Base-by-base conservation (phyloP, 352 stramenopile genomes). In the Pythium pyrilobum region DNA sequence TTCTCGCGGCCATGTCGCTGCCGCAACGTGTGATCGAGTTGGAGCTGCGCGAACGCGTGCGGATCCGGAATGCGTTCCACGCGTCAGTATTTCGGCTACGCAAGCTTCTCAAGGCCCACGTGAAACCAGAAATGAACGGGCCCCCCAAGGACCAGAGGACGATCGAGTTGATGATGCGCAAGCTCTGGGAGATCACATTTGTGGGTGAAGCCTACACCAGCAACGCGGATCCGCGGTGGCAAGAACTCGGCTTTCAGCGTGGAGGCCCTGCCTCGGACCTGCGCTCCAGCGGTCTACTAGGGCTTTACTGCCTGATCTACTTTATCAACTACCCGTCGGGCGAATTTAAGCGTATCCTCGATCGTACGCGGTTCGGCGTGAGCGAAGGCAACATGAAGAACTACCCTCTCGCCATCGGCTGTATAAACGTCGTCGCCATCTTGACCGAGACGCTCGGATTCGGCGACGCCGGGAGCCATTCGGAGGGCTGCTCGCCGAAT, bases 321-420 rank as follows among this genome's bases (percentile, higher is more conserved):
- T 94, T 92, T 57, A 76, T 87, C 31, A 82, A 64, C 18, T 74
- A 82, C 34, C 74, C 81, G 25, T 79, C 73, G 12, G 63, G 61
- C 31, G 69, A 89, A 31, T 88, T 88, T 38, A 62, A 79, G 54
- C 71, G 77, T 16, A 92, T 91, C 40, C 66, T 91, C 23, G 71
- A 77, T 20, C 76, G 84, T 33, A 92, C 80, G 6, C 74, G 81
- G 11, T 80, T 89, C 67, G 82, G 81, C 52, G 81, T 92, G 50
- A 92, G 84, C 57, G 72, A 85, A 66, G 84, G 81, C 33, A 89
- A 94, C 68, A 86, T 94, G 77, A 91, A 91, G 53, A 92, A 90
- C 66, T 94, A 94, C 41, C 84, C 84, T 20, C 63, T 94, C n/a
- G 81, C 81, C 21, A 89, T 94, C 44, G 84, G 76, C 12, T 92